phyloP scores from a whole-genome alignment of 2,329 filamentous ascomycete species.

The Colletotrichum sansevieriae region DNA sequence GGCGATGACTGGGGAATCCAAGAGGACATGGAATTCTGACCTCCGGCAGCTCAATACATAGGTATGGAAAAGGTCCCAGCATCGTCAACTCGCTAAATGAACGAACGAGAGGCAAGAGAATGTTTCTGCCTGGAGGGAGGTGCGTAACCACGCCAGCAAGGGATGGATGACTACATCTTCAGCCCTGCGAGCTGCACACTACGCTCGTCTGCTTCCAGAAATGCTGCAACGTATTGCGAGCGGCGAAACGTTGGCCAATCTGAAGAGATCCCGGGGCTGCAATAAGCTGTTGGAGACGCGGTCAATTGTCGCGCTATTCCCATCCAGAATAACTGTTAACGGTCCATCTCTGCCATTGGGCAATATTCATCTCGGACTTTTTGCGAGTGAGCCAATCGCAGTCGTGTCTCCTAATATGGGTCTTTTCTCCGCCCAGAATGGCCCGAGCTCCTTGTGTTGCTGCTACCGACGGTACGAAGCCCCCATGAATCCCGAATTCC shows the following conservation, averaged over 20 bases:
- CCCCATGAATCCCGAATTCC: too few species aligned
- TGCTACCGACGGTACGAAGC: too few species aligned
- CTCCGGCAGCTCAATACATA: neutral
- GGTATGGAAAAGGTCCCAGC: neutral
- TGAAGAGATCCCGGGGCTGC: neutral
- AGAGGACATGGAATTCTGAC: neutral
- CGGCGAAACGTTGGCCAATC: conserved; percentile 3
- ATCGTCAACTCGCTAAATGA: conserved; percentile 4
- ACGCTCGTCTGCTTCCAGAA: neutral
- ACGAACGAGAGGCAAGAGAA: conserved; percentile 1
- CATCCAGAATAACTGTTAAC: neutral
- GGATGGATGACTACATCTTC: neutral
- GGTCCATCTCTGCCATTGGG: neutral
- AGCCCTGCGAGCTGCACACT: neutral
- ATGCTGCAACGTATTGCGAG: neutral
- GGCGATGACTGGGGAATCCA: too few species aligned
- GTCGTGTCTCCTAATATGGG: too few species aligned
- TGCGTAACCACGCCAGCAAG: neutral
- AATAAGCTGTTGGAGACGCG: neutral
- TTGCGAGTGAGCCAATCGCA: conserved; percentile 17
- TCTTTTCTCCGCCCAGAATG: too few species aligned
- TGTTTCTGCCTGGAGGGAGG: conserved; percentile 30
- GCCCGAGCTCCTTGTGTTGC: too few species aligned
- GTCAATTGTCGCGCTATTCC: neutral
- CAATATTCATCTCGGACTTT: conserved; percentile 4